Percentiles rank a stretch among this genome's conserved stretches.
Conservation (phyloP, 148 eudicot genomes). For the Dysphania ambrosioides region DNA sequence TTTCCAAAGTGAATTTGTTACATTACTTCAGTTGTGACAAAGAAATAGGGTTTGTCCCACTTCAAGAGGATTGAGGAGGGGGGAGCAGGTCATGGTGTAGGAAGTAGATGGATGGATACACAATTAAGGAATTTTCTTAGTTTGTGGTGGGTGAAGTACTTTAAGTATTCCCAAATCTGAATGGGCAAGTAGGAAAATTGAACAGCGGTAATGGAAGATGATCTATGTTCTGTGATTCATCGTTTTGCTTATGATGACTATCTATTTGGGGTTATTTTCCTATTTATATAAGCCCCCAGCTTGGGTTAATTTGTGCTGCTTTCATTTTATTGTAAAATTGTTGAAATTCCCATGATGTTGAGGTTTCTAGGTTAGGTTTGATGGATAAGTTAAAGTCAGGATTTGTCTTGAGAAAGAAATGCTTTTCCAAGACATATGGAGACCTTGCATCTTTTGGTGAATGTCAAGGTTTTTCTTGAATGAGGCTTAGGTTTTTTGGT, state of each 20-base stretch:
- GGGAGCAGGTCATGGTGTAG: not conserved
- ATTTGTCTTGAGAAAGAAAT: no score
- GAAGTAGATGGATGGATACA: not conserved
- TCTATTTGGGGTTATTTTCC: not conserved
- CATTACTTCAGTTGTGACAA: not conserved
- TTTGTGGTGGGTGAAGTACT: not conserved
- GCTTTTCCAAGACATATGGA: no score
- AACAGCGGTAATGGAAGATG: not conserved
- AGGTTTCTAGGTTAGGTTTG: no score
- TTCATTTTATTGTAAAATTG: not conserved
- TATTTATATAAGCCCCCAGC: not conserved
- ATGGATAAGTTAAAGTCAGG: no score
- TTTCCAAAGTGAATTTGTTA: not conserved
- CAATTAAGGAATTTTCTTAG: not conserved
- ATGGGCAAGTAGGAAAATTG: not conserved
- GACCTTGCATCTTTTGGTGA: no score
- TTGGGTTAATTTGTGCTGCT: no score
- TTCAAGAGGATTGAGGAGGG: not conserved
- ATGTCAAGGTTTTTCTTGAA: no score
- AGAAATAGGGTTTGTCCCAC: not conserved
- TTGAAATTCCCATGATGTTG: not conserved
- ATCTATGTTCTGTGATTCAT: not conserved
- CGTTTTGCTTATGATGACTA: not conserved
- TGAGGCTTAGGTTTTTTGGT: no score
- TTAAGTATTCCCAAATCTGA: no score